Evolutionary conservation across 306 rosid species (phyloP).

Genomic region (Cicer pinnatifidum): DNA sequence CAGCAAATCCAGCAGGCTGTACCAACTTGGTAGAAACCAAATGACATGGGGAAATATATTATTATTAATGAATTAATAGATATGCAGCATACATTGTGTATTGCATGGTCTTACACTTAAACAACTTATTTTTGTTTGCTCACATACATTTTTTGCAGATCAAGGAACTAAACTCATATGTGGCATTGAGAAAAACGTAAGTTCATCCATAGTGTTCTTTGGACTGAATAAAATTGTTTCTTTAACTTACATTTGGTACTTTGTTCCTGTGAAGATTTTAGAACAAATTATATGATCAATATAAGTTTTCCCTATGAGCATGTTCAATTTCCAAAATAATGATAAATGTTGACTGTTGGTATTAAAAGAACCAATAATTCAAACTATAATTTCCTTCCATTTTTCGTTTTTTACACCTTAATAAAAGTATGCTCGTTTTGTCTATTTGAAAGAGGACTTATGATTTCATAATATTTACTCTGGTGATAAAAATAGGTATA

Average conservation of each 20-base stretch:
- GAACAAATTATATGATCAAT: conserved; percentile 4
- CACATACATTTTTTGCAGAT: conserved; percentile 64
- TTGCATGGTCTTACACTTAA: conserved; percentile 23
- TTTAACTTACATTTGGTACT: not conserved
- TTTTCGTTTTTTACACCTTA: conserved; percentile 2
- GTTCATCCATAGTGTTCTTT: conserved; percentile 41
- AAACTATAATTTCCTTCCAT: not conserved
- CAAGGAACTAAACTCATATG: conserved; percentile 94
- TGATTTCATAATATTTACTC: conserved; percentile 32
- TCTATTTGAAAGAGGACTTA: conserved; percentile 7
- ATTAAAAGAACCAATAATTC: conserved; percentile 1
- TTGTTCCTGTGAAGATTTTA: not conserved
- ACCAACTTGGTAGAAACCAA: conserved; percentile 3
- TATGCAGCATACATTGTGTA: conserved; percentile 1
- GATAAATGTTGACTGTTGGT: conserved; percentile 18
- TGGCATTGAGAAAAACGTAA: conserved; percentile 97
- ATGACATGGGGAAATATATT: not conserved
- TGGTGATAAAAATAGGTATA: conserved; percentile 66
- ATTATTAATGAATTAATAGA: not conserved
- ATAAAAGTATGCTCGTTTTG: conserved; percentile 14
- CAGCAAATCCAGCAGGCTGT: not conserved
- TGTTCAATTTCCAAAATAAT: conserved; percentile 2
- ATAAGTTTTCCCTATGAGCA: conserved; percentile 21
- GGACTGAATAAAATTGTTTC: not conserved
- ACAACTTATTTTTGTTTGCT: conserved; percentile 35